Evolutionary conservation across 768 basidiomycete genomes (phyloP).

Genomic region (Leccinellum albellum): DNA sequence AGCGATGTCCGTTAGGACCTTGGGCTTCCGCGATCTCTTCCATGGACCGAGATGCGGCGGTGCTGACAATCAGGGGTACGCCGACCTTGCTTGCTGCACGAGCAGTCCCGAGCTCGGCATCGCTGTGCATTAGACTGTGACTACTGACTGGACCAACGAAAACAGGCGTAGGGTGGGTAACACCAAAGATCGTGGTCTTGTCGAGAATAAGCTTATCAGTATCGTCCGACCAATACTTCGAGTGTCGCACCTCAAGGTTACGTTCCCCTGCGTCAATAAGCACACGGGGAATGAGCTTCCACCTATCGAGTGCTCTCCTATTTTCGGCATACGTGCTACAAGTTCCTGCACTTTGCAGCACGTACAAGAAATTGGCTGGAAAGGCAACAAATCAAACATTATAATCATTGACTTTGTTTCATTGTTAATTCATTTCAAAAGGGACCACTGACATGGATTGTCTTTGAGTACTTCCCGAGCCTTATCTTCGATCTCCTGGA

Average conservation of each 20-base stretch:
- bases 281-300: slow-evolving; percentile 54
- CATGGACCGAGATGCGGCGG: slow-evolving; percentile 41
- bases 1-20: slow-evolving; percentile 38
- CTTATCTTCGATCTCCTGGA: slow-evolving; percentile 60
- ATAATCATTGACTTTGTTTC: neutral
- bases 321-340: slow-evolving; percentile 63
- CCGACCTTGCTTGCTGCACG: slow-evolving; percentile 43
- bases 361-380: slow-evolving; percentile 64
- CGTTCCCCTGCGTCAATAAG: slow-evolving; percentile 49
- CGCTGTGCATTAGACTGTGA: slow-evolving; percentile 45
- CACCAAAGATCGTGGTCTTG: slow-evolving; percentile 59
- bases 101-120: slow-evolving; percentile 44
- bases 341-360: slow-evolving; percentile 67
- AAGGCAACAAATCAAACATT: neutral
- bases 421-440: neutral
- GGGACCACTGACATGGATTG: slow-evolving; percentile 40
- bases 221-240: neutral
- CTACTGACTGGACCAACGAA: slow-evolving; percentile 56
- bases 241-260: slow-evolving; percentile 42
- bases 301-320: slow-evolving; percentile 50
- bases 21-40: slow-evolving; percentile 48
- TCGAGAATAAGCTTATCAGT: neutral
- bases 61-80: slow-evolving; percentile 36
- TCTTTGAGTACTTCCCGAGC: slow-evolving; percentile 60
- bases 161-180: slow-evolving; percentile 41